Evolutionary conservation across 768 basidiomycete genomes (phyloP).

Genomic region (Cubamyces sp.): DNA sequence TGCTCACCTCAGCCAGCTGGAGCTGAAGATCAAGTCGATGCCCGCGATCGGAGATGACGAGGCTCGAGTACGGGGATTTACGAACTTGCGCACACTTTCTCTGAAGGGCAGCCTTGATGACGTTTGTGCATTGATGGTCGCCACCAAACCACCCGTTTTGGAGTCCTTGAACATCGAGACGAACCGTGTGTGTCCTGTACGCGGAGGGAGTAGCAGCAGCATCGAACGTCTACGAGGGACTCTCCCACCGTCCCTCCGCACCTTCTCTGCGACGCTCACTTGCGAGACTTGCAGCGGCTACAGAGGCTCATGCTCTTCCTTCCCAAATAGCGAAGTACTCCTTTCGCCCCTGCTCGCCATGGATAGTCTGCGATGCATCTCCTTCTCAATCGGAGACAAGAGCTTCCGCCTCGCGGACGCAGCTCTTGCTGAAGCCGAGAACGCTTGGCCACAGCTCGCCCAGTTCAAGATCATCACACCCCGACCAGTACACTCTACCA

Average conservation of each 20-base stretch:
- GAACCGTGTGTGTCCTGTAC: background rate
- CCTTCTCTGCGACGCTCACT: background rate
- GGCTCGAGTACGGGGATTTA: background rate
- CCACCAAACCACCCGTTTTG: background rate
- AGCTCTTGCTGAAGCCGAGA: background rate
- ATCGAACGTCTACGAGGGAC: background rate
- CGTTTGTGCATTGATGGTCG: background rate
- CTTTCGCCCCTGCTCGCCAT: background rate
- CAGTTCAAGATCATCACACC: background rate
- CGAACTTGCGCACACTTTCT: background rate
- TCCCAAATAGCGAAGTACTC: background rate
- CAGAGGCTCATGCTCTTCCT: background rate
- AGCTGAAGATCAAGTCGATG: background rate
- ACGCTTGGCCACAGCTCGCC: slow-evolving; percentile 2
- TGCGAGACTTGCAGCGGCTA: background rate
- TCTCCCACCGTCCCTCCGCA: background rate
- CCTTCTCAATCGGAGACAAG: background rate
- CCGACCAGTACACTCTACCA: background rate
- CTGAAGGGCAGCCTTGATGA: background rate
- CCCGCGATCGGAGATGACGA: background rate
- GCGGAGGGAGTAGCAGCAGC: background rate
- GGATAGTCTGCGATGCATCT: background rate
- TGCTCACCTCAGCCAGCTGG: background rate
- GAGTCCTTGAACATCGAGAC: background rate
- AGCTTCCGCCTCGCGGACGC: background rate